These are phyloP conservation scores for Sordariomycetes sp. DNA, from an alignment of 2,329 filamentous ascomycete genomes.

Conservation along the genomic window DNA sequence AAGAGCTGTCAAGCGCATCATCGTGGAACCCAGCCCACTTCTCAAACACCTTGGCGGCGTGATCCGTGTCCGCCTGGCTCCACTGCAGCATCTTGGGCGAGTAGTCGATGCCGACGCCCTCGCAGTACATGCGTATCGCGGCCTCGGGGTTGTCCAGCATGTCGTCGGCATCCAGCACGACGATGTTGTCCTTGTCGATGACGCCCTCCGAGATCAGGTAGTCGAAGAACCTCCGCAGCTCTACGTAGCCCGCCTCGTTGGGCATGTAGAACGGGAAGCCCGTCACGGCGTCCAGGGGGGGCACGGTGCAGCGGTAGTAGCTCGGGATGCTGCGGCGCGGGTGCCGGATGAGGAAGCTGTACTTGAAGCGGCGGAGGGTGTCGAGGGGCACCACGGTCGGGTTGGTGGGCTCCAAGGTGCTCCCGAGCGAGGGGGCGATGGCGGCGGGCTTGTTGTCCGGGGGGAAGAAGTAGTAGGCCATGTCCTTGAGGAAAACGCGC, in stretches of 20 bases:
- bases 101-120: slow-evolving; percentile 69
- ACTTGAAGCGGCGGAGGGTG: slow-evolving; percentile 73
- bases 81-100: slow-evolving; percentile 71
- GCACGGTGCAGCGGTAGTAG: slow-evolving; percentile 88
- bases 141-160: slow-evolving; percentile 74
- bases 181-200: slow-evolving; percentile 65
- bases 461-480: slow-evolving; percentile 82
- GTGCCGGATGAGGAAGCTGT: slow-evolving; percentile 93
- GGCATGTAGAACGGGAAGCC: slow-evolving; percentile 83
- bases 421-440: slow-evolving; percentile 72
- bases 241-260: slow-evolving; percentile 79
- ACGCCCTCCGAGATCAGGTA: slow-evolving; percentile 61
- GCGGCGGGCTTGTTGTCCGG: slow-evolving; percentile 56
- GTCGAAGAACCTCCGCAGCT: slow-evolving; percentile 80
- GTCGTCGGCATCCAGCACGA: slow-evolving; percentile 88
- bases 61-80: slow-evolving; percentile 65
- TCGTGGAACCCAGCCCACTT: slow-evolving; percentile 98
- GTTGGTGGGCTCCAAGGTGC: slow-evolving; percentile 56
- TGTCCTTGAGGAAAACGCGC: slow-evolving; percentile 95
- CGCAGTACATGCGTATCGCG: slow-evolving; percentile 71
- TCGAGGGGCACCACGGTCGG: slow-evolving; percentile 74
- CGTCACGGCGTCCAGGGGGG: slow-evolving; percentile 71
- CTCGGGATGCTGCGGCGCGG: slow-evolving; percentile 86
- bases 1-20: slow-evolving; percentile 76
- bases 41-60: slow-evolving; percentile 69